Percentiles rank a stretch among this genome's conserved stretches.
phyloP scores from a whole-genome alignment of 208 protist genomes.

The Leishmania major region DNA sequence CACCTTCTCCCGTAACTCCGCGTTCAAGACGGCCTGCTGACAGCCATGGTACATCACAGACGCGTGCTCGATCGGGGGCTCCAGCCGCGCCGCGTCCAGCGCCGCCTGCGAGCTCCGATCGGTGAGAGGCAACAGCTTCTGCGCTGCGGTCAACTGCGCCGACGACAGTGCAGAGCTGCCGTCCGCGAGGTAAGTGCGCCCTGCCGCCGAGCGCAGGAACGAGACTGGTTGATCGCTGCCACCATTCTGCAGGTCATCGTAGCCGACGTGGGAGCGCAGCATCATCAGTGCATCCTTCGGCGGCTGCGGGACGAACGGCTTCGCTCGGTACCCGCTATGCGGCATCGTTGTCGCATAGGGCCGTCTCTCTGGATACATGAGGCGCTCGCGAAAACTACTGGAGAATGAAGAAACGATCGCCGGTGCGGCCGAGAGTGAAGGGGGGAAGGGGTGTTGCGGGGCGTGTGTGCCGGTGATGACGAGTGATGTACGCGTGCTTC shows the following conservation, averaged over 20 bases:
- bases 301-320: constrained; percentile 43
- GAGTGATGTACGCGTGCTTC: not conserved
- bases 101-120: constrained; percentile 34
- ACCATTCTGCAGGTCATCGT: constrained; percentile 40
- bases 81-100: constrained; percentile 31
- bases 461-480: not conserved
- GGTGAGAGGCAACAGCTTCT: constrained; percentile 20
- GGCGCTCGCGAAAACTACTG: not conserved
- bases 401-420: not conserved
- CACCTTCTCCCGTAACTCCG: constrained; percentile 64
- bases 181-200: constrained; percentile 18
- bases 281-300: constrained; percentile 63
- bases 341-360: constrained; percentile 67
- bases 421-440: not conserved
- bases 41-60: constrained; percentile 69
- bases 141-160: constrained; percentile 2
- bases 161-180: not conserved
- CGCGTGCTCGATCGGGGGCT: constrained; percentile 55
- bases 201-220: constrained; percentile 9
- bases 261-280: constrained; percentile 57
- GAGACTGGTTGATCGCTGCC: not conserved
- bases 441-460: not conserved
- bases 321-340: constrained; percentile 67
- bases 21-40: constrained; percentile 79
- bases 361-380: constrained; percentile 66